Percentiles rank a stretch among this genome's conserved stretches.
phyloP scores from a whole-genome alignment of 352 stramenopile species.

The Phytophthora cactorum region DNA sequence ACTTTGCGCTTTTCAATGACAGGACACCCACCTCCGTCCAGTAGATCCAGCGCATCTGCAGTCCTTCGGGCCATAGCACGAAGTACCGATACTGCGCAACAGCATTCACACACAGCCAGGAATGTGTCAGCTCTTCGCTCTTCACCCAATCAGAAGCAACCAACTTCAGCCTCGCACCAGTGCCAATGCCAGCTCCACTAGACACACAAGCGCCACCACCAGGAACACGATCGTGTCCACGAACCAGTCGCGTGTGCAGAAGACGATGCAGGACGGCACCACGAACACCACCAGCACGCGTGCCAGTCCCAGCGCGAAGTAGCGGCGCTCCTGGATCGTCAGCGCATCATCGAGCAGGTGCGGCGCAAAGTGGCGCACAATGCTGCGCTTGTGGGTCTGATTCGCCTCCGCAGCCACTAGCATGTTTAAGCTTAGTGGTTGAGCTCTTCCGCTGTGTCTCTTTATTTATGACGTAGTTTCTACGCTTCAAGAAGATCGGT shows the following conservation, averaged over 20 bases:
- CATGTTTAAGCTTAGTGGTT: slow-evolving; percentile 14
- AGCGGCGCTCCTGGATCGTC: slow-evolving; percentile 54
- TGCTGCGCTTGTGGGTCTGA: slow-evolving; percentile 71
- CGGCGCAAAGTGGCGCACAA: slow-evolving; percentile 76
- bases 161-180: slow-evolving; percentile 42
- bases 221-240: slow-evolving; percentile 68
- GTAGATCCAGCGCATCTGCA: slow-evolving; percentile 70
- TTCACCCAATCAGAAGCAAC: neutral
- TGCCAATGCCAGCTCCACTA: slow-evolving; percentile 53
- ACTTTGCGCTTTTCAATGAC: neutral
- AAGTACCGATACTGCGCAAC: slow-evolving; percentile 65
- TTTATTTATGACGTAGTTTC: slow-evolving; percentile 12
- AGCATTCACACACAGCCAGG: slow-evolving; percentile 7
- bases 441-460: slow-evolving; percentile 6
- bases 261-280: slow-evolving; percentile 53
- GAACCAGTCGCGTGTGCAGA: slow-evolving; percentile 62
- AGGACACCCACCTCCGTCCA: slow-evolving; percentile 61
- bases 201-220: slow-evolving; percentile 57
- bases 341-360: slow-evolving; percentile 66
- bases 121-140: slow-evolving; percentile 12
- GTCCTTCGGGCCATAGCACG: slow-evolving; percentile 77
- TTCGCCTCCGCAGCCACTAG: slow-evolving; percentile 39
- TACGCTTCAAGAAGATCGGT: slow-evolving; percentile 11
- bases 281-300: slow-evolving; percentile 62
- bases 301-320: slow-evolving; percentile 58